Evolutionary conservation across 2,329 filamentous ascomycete genomes (phyloP).

Genomic region (Colletotrichum nymphaeae): DNA sequence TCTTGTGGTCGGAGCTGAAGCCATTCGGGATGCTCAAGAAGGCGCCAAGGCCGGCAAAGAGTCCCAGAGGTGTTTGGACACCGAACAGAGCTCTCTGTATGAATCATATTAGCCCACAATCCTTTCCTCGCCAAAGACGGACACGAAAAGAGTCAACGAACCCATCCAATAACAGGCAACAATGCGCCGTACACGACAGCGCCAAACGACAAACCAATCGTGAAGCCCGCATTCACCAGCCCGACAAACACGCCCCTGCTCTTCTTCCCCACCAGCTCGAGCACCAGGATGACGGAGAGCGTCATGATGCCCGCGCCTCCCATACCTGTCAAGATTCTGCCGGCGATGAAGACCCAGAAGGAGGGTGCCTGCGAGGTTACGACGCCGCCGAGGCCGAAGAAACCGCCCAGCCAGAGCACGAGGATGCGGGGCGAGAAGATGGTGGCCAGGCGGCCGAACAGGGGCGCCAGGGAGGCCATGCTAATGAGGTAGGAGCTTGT

Average conservation of each 20-base stretch:
- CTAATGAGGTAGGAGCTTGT: conserved; percentile 78
- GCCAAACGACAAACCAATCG: conserved; percentile 76
- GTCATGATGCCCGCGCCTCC: conserved; percentile 80
- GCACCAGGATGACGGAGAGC: conserved; percentile 78
- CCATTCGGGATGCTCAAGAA: conserved; percentile 73
- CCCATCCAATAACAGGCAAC: conserved; percentile 75
- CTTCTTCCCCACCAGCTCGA: conserved; percentile 77
- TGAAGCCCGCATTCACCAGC: conserved; percentile 78
- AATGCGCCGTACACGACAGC: conserved; percentile 77
- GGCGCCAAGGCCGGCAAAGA: conserved; percentile 71
- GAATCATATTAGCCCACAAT: conserved; percentile 23
- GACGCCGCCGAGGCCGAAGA: conserved; percentile 70
- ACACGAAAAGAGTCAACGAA: conserved; percentile 41
- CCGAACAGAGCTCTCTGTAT: conserved; percentile 77
- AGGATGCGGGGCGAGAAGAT: conserved; percentile 78
- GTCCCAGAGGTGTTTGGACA: conserved; percentile 73
- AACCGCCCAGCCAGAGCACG: conserved; percentile 69
- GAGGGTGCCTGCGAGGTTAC: conserved; percentile 71
- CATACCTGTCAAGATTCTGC: conserved; percentile 74
- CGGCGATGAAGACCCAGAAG: conserved; percentile 74
- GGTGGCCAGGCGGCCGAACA: conserved; percentile 78
- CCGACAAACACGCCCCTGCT: conserved; percentile 80
- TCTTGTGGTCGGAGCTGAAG: conserved; percentile 44
- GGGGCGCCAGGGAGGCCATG: conserved; percentile 72
- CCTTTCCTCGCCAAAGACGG: background rate